Base-by-base conservation (phyloP, 2,329 filamentous ascomycete species). In the Graphiopsis chlorocephala region DNA sequence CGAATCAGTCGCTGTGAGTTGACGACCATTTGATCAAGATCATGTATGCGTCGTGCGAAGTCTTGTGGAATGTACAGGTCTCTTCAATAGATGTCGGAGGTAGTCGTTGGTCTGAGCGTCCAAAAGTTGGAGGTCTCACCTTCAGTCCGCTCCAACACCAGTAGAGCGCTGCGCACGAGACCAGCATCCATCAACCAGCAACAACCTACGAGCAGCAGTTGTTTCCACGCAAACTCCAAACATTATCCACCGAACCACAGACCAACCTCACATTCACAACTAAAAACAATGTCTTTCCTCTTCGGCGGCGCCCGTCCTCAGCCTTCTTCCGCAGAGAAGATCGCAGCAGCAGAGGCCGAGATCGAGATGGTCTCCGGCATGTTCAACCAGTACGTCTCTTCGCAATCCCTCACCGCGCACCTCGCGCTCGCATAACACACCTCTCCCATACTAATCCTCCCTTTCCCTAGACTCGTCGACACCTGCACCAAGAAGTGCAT, bases 321-420 rank as follows among this genome's bases (percentile, higher is more conserved):
- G 83, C 90, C 93, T 78, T 90, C 92, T 69, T 97, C 93, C 75
- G 93, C 92, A 79, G 91, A 98, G 85, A 99, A 98, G 86, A 95
- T 99, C 79, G 91, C 92, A 74, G 91, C 92, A 74, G 93, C 96
- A 73, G 94, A 99, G 84, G 90, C 92, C 72, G 96, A 99, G 84
- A 92, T 98, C 81, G 95, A 97, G 82, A 93, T 98, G 85, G 88
- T 97, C 72, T 92, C 93, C 68, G 93, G 97, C 80, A 97, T 98
- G 90, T 96, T 97, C 86, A 94, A 93, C 83, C 91, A 95, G 95
- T 98, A 87, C 67, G 79, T 69, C 17, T 17, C 7, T 26, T 52
- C 26, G 12, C 17, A 14, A 15, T 7, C 29, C 17, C 31, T 11
- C 12, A 29, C 53, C 8, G n/a, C 14, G n/a, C 10, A 56, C 26